phyloP scores from a whole-genome alignment of 345 rosid genomes.

The Rubroshorea leprosula region DNA sequence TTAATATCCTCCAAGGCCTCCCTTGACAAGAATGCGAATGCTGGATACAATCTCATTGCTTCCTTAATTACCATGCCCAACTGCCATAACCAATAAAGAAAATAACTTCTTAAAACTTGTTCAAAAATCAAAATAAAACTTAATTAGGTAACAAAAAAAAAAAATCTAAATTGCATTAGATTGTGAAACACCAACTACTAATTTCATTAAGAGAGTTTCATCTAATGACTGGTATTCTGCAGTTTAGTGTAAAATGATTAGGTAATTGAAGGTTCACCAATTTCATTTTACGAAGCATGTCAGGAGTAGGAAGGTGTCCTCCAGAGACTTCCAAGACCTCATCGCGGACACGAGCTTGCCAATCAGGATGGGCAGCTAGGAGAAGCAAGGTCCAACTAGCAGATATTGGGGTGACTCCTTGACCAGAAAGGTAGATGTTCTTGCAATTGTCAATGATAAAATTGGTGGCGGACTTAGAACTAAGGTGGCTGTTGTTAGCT shows the following conservation, averaged over 20 bases:
- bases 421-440: constrained; percentile 27
- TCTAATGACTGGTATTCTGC: too few relatives aligned
- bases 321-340: neutral
- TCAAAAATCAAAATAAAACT: too few relatives aligned
- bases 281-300: constrained; percentile 9
- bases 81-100: too few relatives aligned
- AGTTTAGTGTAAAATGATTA: too few relatives aligned
- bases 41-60: constrained; percentile 8
- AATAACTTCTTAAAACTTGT: too few relatives aligned
- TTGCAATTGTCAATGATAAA: constrained; percentile 29
- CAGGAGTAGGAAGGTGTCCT: neutral
- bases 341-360: constrained; percentile 7
- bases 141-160: too few relatives aligned
- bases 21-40: constrained; percentile 1
- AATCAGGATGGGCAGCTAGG: constrained; percentile 6
- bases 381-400: constrained; percentile 27
- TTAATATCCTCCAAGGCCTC: constrained; percentile 7
- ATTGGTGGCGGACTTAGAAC: constrained; percentile 7
- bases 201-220: too few relatives aligned
- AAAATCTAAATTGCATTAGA: too few relatives aligned
- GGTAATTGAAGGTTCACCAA: too few relatives aligned
- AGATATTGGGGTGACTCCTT: constrained; percentile 20
- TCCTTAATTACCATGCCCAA: constrained; percentile 10
- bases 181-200: too few relatives aligned
- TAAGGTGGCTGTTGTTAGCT: constrained; percentile 18